phyloP scores from a whole-genome alignment of 331 rosid genomes.

The Acacia concinna region DNA sequence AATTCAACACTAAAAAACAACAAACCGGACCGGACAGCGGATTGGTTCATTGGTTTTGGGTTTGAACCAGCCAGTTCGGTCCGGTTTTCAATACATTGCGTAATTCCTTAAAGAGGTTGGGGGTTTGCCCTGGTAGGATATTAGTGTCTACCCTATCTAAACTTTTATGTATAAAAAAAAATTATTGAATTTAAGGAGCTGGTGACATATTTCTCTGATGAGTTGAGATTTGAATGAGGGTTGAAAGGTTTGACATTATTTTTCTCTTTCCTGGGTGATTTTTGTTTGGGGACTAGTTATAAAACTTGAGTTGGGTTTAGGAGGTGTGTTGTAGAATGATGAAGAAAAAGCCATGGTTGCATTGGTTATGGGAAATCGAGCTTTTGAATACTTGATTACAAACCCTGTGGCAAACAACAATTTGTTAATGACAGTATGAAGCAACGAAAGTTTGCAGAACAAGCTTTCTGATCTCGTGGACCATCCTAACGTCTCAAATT shows the following conservation, averaged over 20 bases:
- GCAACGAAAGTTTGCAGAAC: conserved; percentile 65
- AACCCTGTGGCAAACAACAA: conserved; percentile 65
- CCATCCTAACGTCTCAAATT: conserved; percentile 56
- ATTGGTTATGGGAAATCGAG: conserved; percentile 66
- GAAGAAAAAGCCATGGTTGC: conserved; percentile 70
- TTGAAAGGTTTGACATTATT: conserved; percentile 8
- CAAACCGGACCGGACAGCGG: too few relatives aligned
- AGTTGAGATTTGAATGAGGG: conserved; percentile 46
- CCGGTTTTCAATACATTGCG: too few relatives aligned
- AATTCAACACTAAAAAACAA: too few relatives aligned
- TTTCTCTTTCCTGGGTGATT: neutral
- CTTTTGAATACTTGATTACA: conserved; percentile 61
- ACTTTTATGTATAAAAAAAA: too few relatives aligned
- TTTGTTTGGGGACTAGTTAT: conserved; percentile 35
- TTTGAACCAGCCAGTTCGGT: too few relatives aligned
- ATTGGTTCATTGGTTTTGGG: too few relatives aligned
- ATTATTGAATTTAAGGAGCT: conserved; percentile 15
- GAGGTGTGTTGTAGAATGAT: conserved; percentile 59
- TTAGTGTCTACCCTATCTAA: too few relatives aligned
- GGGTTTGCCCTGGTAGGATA: too few relatives aligned
- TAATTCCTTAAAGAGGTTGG: too few relatives aligned
- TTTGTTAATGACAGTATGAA: conserved; percentile 60
- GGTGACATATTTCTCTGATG: conserved; percentile 15
- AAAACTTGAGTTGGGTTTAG: conserved; percentile 59
- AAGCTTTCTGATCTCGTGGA: conserved; percentile 95